Percentiles rank a stretch among this genome's conserved stretches.
Evolutionary conservation across 257 asterid genomes (phyloP).

Genomic region (Ballota nigra): DNA sequence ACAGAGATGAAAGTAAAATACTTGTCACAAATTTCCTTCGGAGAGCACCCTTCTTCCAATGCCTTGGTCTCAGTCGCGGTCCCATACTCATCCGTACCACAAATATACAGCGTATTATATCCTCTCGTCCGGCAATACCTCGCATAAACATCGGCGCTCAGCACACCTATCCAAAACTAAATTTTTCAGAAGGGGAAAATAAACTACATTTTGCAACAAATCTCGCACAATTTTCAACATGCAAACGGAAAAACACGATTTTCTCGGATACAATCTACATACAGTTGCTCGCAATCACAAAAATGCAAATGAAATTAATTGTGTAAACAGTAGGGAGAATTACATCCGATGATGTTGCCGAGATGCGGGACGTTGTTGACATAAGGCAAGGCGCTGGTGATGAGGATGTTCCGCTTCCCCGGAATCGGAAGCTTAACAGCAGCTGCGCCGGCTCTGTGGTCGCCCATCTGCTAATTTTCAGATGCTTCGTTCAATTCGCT

Average conservation of each 20-base stretch:
- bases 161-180: slow-evolving; percentile 55
- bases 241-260: slow-evolving; percentile 9
- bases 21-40: slow-evolving; percentile 93
- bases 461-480: slow-evolving; percentile 37
- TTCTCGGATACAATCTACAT: background rate
- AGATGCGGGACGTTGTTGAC: slow-evolving; percentile 98
- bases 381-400: slow-evolving; percentile 92
- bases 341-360: slow-evolving; percentile 96
- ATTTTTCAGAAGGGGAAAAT: background rate
- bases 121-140: slow-evolving; percentile 87
- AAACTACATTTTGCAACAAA: background rate
- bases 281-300: background rate
- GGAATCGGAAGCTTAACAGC: slow-evolving; percentile 61
- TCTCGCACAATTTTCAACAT: background rate
- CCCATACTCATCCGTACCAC: slow-evolving; percentile 99
- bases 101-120: slow-evolving; percentile 68
- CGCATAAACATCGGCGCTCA: slow-evolving; percentile 97
- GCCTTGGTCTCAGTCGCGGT: slow-evolving; percentile 98
- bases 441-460: slow-evolving; percentile 23
- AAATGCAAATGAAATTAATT: slow-evolving; percentile 15
- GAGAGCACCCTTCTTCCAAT: slow-evolving; percentile 83
- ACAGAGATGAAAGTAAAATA: slow-evolving; percentile 28
- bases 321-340: background rate
- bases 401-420: slow-evolving; percentile 77
- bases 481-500: background rate